phyloP scores from a whole-genome alignment of 192 early-diverging fungal species.

The Backusella parvicylindrica region DNA sequence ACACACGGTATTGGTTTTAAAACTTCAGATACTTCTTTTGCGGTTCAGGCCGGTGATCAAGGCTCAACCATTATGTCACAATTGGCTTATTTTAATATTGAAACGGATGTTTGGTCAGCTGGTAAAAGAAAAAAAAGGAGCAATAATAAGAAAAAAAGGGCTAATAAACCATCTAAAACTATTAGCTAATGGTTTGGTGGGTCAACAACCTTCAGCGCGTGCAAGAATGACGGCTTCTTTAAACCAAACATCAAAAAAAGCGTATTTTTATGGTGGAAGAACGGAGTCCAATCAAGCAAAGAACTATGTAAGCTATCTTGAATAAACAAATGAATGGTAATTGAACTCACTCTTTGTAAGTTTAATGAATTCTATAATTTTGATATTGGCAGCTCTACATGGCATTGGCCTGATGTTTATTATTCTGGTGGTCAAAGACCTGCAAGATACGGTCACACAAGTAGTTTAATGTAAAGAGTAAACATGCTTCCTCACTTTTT shows the following conservation, averaged over 20 bases:
- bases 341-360: background rate
- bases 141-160: background rate
- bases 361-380: conserved; percentile 20
- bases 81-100: background rate
- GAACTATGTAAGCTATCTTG: background rate
- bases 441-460: conserved; percentile 17
- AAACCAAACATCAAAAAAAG: conserved; percentile 7
- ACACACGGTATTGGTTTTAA: conserved; percentile 13
- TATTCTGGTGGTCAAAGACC: conserved; percentile 14
- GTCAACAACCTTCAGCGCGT: background rate
- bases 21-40: background rate
- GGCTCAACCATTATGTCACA: background rate
- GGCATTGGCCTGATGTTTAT: conserved; percentile 18
- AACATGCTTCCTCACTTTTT: background rate
- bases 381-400: conserved; percentile 4
- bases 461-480: conserved; percentile 17
- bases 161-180: background rate
- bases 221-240: conserved; percentile 5
- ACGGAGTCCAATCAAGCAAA: background rate
- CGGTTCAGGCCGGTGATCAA: conserved; percentile 11
- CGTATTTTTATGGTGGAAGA: conserved; percentile 21
- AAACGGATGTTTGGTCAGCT: background rate
- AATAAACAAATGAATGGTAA: background rate
- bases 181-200: background rate
- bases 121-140: background rate